Evolutionary conservation across 2,329 filamentous ascomycete species (phyloP), one percentile per base, ranked within the genome.

Genomic region (Fusarium bulbicola): DNA sequence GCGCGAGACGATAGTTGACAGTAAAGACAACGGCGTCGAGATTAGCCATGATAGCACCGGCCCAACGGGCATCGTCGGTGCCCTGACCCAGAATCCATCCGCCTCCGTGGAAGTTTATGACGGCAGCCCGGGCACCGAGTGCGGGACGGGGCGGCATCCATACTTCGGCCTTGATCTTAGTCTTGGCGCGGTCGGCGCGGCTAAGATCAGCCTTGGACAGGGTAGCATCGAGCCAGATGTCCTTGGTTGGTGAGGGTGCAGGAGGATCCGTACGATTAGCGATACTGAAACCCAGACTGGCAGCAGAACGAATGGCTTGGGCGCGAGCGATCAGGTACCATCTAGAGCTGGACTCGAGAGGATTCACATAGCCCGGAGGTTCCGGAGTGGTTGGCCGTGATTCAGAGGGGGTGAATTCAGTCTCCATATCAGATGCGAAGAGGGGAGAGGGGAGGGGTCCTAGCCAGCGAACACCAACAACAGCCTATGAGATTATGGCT

Each of bases 101-200:
- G 28, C 91, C 91, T 32, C 91, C 91, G 76, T 93, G 91, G 75
- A 91, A 91, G 78, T 92, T 91, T 73, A 92, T 84, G 34, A 92
- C 84, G 24, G 88, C 88, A 1, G 90, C 86, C 69, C 84, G 85
- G 34, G 80, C 78, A 21, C 79, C 80, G 62, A 79, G 66, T 24
- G 77, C 77, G 28, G 77, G 76, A 50, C 79, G 79, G 43, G 81
- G 81, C 43, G 83, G 81, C 28, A 80, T 80, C 83, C 84, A 83
- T 46, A 89, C 84, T 78, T 88, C 86, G 32, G 86, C 82, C 71
- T 82, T 82, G 76, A 86, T 77, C 65, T 76, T 77, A 30, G 72
- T 84, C 75, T 82, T 84, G 72, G 60, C 72, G 26, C 72, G 71
- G 59, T 74, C 71, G 34, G 79, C 77, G 36, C 76, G 78, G 36